A percentile compares a stretch with the other conserved stretches of the same genome.
phyloP scores from a whole-genome alignment of 768 basidiomycete genomes.

The Termitomyces sp. region DNA sequence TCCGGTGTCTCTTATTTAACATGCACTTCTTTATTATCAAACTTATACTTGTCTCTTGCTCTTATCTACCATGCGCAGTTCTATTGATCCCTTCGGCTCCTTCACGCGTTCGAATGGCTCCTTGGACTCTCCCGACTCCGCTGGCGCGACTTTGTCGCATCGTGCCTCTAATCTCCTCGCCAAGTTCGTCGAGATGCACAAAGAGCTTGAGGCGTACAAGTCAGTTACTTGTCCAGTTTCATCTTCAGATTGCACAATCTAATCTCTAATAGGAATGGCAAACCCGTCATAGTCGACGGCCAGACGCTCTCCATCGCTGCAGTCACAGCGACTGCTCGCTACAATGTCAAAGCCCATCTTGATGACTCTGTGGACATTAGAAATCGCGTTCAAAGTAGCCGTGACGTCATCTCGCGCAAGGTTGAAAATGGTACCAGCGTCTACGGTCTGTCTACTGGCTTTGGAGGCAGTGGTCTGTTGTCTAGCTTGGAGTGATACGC shows the following conservation, averaged over 20 bases:
- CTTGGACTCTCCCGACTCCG: neutral
- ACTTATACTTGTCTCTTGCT: neutral
- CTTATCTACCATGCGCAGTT: constrained; percentile 15
- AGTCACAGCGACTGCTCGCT: constrained; percentile 47
- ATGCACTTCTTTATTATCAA: neutral
- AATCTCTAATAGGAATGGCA: constrained; percentile 33
- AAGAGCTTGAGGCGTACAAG: constrained; percentile 54
- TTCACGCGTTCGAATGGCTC: constrained; percentile 7
- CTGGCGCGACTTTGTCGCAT: neutral
- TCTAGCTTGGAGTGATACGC: neutral
- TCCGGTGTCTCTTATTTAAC: constrained; percentile 14
- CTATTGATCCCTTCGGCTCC: constrained; percentile 20
- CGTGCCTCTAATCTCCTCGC: constrained; percentile 17
- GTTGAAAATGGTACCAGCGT: constrained; percentile 63
- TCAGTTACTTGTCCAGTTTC: constrained; percentile 19
- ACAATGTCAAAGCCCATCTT: constrained; percentile 28
- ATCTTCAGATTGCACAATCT: neutral
- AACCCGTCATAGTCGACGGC: constrained; percentile 46
- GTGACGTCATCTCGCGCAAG: constrained; percentile 63
- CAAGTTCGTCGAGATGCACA: constrained; percentile 40
- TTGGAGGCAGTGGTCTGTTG: constrained; percentile 61
- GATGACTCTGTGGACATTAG: constrained; percentile 23
- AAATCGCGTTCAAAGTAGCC: constrained; percentile 52
- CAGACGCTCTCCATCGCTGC: constrained; percentile 52
- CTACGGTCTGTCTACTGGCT: constrained; percentile 80